Conservation (phyloP, 2,329 filamentous ascomycete genomes). For the Hypoxylon sp. region DNA sequence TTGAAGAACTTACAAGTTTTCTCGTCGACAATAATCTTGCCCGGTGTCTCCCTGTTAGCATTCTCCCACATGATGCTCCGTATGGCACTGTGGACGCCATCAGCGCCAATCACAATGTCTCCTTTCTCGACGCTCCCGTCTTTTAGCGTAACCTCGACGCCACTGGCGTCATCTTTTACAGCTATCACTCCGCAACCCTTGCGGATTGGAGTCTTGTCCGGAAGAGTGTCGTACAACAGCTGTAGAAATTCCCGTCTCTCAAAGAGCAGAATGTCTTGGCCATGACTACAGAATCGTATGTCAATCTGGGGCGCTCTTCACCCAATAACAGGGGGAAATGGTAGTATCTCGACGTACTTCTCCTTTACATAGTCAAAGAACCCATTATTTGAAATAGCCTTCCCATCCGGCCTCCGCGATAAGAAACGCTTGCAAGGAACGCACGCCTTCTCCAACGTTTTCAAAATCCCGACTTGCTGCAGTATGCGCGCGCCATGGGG, state of each 20-base stretch:
- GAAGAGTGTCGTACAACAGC: constrained; percentile 22
- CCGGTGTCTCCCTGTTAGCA: constrained; percentile 31
- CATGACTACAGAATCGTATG: constrained; percentile 19
- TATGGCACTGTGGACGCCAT: constrained; percentile 35
- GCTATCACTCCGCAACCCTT: constrained; percentile 8
- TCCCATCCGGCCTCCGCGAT: constrained; percentile 7
- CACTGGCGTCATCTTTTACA: constrained; percentile 6
- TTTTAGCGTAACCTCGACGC: constrained; percentile 32
- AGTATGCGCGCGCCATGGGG: constrained; percentile 33
- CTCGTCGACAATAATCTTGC: constrained; percentile 39
- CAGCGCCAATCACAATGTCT: constrained; percentile 40
- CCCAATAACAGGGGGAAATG: not conserved
- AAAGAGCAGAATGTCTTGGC: constrained; percentile 6
- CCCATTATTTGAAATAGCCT: not conserved
- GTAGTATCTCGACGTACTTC: not conserved
- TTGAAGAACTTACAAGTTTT: constrained; percentile 39
- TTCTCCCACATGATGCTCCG: constrained; percentile 49
- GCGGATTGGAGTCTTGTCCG: constrained; percentile 16
- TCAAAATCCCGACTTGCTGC: constrained; percentile 28
- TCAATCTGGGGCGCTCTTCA: not conserved
- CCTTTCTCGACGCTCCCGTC: constrained; percentile 34
- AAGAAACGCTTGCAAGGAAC: not conserved
- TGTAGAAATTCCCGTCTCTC: constrained; percentile 26
- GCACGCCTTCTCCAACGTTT: not conserved
- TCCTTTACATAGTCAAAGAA: constrained; percentile 1